These are phyloP conservation scores for Aquilaria sinensis DNA, from an alignment of 345 rosid species.

Conservation along the genomic window DNA sequence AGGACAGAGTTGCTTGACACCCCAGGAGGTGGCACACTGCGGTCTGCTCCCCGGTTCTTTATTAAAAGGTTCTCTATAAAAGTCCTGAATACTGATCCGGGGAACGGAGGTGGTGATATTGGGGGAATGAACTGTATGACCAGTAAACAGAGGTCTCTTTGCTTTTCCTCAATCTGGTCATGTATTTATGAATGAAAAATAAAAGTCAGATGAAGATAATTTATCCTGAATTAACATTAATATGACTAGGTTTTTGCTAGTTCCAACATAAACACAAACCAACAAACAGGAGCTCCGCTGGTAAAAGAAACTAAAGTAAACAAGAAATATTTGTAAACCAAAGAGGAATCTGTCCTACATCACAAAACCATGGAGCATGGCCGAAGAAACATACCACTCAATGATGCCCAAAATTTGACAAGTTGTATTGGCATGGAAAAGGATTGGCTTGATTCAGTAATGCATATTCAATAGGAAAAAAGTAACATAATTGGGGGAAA, in stretches of 20 bases:
- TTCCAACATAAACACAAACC: too few species aligned
- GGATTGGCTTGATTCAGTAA: too few species aligned
- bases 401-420: too few species aligned
- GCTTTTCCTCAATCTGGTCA: conserved; percentile 93
- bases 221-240: not conserved
- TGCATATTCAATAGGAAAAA: too few species aligned
- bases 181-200: conserved; percentile 18
- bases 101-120: conserved; percentile 58
- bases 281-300: not conserved
- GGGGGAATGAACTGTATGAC: conserved; percentile 93
- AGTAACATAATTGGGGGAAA: too few species aligned
- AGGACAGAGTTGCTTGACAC: conserved; percentile 82
- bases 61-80: conserved; percentile 75
- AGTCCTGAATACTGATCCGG: conserved; percentile 89
- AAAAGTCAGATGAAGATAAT: conserved; percentile 1
- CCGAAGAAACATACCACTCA: too few species aligned
- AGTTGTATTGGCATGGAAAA: too few species aligned
- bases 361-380: not conserved
- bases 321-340: too few species aligned
- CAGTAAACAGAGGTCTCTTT: conserved; percentile 80
- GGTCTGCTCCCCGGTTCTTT: conserved; percentile 88
- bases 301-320: too few species aligned
- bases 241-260: not conserved
- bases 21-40: conserved; percentile 71
- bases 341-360: too few species aligned